A percentile compares a stretch with the other conserved stretches of the same genome.
These are phyloP conservation scores for Leishmania mexicana DNA, from an alignment of 208 protist genomes.

Conservation along the genomic window DNA sequence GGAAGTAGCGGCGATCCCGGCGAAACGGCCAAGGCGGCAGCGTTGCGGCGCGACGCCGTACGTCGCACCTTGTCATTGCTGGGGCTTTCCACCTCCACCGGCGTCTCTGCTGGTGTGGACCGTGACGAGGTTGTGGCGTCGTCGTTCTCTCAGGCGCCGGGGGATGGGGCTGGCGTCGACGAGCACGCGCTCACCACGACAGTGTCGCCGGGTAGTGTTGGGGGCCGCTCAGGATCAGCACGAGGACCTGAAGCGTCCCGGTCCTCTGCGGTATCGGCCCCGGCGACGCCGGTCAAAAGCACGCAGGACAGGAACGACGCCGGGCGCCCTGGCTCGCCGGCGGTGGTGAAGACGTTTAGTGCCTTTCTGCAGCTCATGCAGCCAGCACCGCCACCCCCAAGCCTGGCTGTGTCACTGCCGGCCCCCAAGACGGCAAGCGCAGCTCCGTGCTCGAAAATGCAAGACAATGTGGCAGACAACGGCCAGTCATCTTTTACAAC, in stretches of 20 bases:
- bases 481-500: neutral
- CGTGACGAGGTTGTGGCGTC: neutral
- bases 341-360: slow-evolving; percentile 18
- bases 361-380: slow-evolving; percentile 24
- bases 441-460: neutral
- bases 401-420: neutral
- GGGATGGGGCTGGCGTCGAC: neutral
- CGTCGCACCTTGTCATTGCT: slow-evolving; percentile 20
- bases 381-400: neutral
- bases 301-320: too few relatives aligned
- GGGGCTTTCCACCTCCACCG: slow-evolving; percentile 4
- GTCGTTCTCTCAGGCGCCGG: neutral
- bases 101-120: neutral
- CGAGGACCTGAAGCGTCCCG: neutral
- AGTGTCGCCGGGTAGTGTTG: neutral
- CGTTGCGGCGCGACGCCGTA: slow-evolving; percentile 13
- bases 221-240: neutral
- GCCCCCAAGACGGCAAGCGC: neutral
- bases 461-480: neutral
- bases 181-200: neutral
- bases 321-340: slow-evolving; percentile 7
- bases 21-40: slow-evolving; percentile 6
- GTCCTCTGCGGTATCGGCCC: neutral
- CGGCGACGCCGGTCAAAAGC: neutral
- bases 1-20: neutral